Conservation (phyloP, 2,329 filamentous ascomycete genomes). For the Dothistroma septosporum region DNA sequence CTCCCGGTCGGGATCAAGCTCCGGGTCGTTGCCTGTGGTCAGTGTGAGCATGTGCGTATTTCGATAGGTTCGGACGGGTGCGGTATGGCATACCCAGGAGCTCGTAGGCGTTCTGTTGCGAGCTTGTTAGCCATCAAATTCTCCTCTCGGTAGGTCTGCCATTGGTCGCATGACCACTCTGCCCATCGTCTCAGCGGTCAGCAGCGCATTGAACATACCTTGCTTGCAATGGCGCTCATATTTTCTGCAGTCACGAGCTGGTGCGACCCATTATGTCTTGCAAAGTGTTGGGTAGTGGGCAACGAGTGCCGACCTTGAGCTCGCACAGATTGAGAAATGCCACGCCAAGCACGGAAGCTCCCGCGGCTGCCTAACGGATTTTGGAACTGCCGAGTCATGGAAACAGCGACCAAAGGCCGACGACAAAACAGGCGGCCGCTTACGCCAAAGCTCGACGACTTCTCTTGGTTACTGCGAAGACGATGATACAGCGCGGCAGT, state of each 20-base stretch:
- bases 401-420: too few relatives aligned
- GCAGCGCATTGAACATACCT: conserved; percentile 20
- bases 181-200: background rate
- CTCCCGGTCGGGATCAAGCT: conserved; percentile 68
- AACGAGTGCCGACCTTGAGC: background rate
- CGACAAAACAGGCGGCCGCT: too few relatives aligned
- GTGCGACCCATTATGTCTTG: conserved; percentile 23
- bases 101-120: conserved; percentile 84
- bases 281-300: background rate
- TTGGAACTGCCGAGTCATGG: too few relatives aligned
- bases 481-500: too few relatives aligned
- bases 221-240: conserved; percentile 26
- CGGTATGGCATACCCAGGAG: conserved; percentile 72
- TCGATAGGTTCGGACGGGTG: conserved; percentile 9
- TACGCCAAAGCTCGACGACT: too few relatives aligned
- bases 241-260: conserved; percentile 22
- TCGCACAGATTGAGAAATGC: background rate
- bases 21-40: conserved; percentile 59
- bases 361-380: background rate
- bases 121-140: conserved; percentile 22
- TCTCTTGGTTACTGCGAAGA: too few relatives aligned
- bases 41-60: conserved; percentile 20
- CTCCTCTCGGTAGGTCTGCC: background rate
- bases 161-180: conserved; percentile 10
- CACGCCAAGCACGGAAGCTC: background rate